Evolutionary conservation across 805 yeast species (phyloP).

Genomic region (Candida khao-thaluensis): DNA sequence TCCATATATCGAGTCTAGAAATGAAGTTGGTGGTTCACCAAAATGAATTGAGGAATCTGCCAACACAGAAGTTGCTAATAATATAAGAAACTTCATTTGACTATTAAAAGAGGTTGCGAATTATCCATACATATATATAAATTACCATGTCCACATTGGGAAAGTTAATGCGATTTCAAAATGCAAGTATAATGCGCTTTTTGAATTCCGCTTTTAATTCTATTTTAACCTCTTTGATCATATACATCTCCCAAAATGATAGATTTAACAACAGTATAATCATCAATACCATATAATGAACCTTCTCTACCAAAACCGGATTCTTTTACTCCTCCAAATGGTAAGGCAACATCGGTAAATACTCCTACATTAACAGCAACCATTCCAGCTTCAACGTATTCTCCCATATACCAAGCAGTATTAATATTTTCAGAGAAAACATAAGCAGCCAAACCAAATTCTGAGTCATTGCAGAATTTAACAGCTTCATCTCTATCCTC

Average conservation of each 20-base stretch:
- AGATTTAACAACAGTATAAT: conserved; percentile 60
- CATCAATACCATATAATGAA: conserved; percentile 72
- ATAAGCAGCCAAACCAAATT: conserved; percentile 59
- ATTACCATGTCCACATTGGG: neutral
- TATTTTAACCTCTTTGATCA: conserved; percentile 9
- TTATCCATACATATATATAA: neutral
- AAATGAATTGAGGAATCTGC: conserved; percentile 39
- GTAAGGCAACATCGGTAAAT: conserved; percentile 58
- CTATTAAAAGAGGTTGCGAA: neutral
- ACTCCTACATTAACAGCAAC: conserved; percentile 61
- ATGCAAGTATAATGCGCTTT: too few relatives aligned
- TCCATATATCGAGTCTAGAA: conserved; percentile 27
- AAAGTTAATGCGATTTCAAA: conserved; percentile 2
- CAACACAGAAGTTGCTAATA: neutral
- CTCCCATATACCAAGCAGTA: conserved; percentile 52
- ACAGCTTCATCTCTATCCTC: conserved; percentile 55
- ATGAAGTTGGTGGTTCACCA: conserved; percentile 9
- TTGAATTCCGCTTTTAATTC: too few relatives aligned
- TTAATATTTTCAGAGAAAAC: conserved; percentile 53
- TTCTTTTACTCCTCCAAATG: conserved; percentile 77
- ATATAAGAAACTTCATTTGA: conserved; percentile 2
- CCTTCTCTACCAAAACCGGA: conserved; percentile 85
- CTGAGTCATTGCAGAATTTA: conserved; percentile 51
- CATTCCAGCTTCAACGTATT: conserved; percentile 63
- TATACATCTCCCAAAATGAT: conserved; percentile 49